Evolutionary conservation across 345 rosid genomes (phyloP), one percentile per base, ranked within the genome.

Genomic region (Rhodamnia rubescens): DNA sequence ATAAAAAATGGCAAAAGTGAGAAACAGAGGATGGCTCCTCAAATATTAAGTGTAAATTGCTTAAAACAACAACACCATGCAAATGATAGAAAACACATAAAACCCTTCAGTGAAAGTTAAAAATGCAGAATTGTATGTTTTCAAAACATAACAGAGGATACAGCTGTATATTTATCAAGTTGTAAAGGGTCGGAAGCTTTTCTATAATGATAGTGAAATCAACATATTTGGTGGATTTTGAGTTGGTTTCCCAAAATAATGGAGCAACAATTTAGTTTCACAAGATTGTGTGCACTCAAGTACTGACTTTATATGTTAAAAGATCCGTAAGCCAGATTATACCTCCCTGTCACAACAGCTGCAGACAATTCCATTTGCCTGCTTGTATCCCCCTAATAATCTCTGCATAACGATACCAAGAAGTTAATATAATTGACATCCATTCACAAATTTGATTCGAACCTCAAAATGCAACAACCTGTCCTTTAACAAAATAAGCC

Each of bases 321-420:
- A 78, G 80, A 52, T 40, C 49, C 47, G 36, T 69, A 24, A 58
- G 47, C 42, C 50, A 51, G 42, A 55, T 55, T 51, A 85, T 86
- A 98, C 99, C 99, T 93, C 99, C 86, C 61, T 91, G 74, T 88
- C 89, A 86, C 99, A 98, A 89, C 99, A 98, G 80, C 91, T 85
- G 87, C 99, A 98, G 84, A 95, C 83, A 85, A 98, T 95, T 83
- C 99, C 99, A 87, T 89, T 92, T 85, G 97, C 98, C 84, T 91
- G 95, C 89, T 98, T 98, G 92, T 92, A 94, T 81, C 99, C 99
- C 57, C 88, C 87, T 84, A 95, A 90, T 83, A 94, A 64, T 87
- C 88, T 93, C 99, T 95, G 94, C 11, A 87, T 75, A 86, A 69
- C 10, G 47, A 69, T 36, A 69, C 9, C 80, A 69, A 18, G 47